Percentiles rank a stretch among this genome's conserved stretches.
phyloP scores from a whole-genome alignment of 23 red algal species.

The Gracilaria gracilis region DNA sequence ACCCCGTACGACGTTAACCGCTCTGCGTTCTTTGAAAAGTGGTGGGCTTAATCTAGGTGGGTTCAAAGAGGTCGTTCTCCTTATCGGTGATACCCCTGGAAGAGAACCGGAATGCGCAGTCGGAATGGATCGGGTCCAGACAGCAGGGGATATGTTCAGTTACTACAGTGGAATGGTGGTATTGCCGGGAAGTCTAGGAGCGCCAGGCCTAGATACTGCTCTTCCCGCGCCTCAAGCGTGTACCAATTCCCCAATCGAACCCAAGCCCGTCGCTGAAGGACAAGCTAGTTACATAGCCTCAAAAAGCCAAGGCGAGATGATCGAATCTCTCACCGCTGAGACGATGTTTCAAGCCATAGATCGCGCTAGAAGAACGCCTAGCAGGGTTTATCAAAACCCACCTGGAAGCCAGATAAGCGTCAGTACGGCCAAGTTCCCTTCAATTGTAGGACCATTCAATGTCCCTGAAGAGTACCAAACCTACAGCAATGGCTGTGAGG shows the following conservation, averaged over 20 bases:
- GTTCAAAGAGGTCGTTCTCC: neutral
- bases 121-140: neutral
- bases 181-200: neutral
- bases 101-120: neutral
- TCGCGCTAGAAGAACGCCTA: neutral
- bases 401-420: conserved; percentile 1
- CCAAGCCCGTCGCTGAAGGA: neutral
- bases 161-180: neutral
- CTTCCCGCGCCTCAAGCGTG: neutral
- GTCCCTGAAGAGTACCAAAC: neutral
- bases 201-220: neutral
- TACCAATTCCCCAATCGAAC: neutral
- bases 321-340: neutral
- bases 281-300: neutral
- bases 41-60: neutral
- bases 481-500: conserved; percentile 14
- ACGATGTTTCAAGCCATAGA: neutral
- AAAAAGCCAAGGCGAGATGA: neutral
- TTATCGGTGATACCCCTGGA: conserved; percentile 2
- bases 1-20: neutral
- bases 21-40: neutral
- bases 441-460: neutral
- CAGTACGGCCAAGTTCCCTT: neutral
- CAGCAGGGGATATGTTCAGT: neutral
- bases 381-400: neutral